Evolutionary conservation across 179 eudicot genomes (phyloP).

Genomic region (Silene vulgaris): DNA sequence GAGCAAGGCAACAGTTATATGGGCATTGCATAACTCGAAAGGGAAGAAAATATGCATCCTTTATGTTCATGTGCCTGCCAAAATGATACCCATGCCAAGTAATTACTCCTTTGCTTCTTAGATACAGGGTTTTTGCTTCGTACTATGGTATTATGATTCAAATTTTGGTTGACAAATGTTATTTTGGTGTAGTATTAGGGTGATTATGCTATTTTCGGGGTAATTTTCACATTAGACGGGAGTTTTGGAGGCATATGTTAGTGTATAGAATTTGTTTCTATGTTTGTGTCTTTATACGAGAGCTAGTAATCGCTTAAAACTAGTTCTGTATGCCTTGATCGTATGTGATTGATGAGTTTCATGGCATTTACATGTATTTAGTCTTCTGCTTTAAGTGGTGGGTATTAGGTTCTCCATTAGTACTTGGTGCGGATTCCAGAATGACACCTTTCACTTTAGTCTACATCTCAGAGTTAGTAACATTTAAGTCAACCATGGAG

Average conservation of each 20-base stretch:
- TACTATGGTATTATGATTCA: neutral
- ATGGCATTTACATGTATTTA: neutral
- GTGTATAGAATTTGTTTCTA: neutral
- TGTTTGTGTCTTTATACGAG: neutral
- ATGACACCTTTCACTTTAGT: neutral
- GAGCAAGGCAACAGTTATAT: slow-evolving; percentile 38
- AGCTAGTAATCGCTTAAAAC: neutral
- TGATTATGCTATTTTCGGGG: neutral
- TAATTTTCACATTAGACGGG: neutral
- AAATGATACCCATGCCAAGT: slow-evolving; percentile 37
- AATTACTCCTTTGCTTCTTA: neutral
- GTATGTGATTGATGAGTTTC: neutral
- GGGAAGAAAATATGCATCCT: slow-evolving; percentile 54
- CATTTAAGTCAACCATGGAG: neutral
- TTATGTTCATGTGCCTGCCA: slow-evolving; percentile 73
- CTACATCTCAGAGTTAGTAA: neutral
- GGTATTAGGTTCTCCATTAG: neutral
- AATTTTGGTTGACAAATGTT: neutral
- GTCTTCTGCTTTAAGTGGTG: neutral
- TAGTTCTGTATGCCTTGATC: neutral
- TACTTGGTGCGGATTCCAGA: neutral
- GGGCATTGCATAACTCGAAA: slow-evolving; percentile 54
- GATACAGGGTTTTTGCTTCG: neutral
- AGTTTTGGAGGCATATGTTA: neutral
- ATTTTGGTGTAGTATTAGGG: neutral